Conservation (phyloP, 2,329 filamentous ascomycete genomes). For the Grosmannia clavigera region DNA sequence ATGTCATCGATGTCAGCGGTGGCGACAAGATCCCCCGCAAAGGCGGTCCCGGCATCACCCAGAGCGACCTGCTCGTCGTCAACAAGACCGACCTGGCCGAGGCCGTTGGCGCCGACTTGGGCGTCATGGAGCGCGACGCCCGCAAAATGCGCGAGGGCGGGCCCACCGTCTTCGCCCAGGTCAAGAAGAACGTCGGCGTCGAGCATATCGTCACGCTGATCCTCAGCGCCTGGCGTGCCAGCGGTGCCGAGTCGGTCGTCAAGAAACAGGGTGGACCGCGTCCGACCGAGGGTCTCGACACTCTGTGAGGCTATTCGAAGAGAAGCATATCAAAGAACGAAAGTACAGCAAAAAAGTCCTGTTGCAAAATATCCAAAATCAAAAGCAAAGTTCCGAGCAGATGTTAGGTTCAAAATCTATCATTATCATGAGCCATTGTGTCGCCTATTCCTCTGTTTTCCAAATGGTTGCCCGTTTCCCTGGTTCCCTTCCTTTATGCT, state of each 20-base stretch:
- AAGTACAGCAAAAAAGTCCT: neutral
- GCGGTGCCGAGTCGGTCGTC: slow-evolving; percentile 58
- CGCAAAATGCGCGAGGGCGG: slow-evolving; percentile 92
- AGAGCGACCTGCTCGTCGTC: slow-evolving; percentile 83
- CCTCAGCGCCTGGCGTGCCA: slow-evolving; percentile 82
- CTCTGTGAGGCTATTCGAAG: slow-evolving; percentile 16
- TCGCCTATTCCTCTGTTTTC: slow-evolving; percentile 4
- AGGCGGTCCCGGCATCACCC: slow-evolving; percentile 92
- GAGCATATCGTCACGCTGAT: slow-evolving; percentile 82
- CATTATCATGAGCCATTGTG: slow-evolving; percentile 7
- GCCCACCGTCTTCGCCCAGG: slow-evolving; percentile 89
- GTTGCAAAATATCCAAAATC: neutral
- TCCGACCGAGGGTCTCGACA: slow-evolving; percentile 43
- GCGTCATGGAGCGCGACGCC: slow-evolving; percentile 89
- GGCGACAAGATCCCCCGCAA: slow-evolving; percentile 96
- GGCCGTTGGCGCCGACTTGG: slow-evolving; percentile 78
- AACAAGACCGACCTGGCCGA: slow-evolving; percentile 96
- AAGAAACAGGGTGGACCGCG: slow-evolving; percentile 43
- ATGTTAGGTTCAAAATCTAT: neutral
- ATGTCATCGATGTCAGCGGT: slow-evolving; percentile 93
- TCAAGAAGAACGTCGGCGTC: slow-evolving; percentile 82
- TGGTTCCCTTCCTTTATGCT: neutral
- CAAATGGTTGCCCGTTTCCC: neutral
- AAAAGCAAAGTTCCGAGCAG: neutral
- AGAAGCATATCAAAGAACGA: neutral